Percentiles rank a stretch among this genome's conserved stretches.
Evolutionary conservation across 176 grass and related monocot species (phyloP).

Genomic region (Triticum turgidum): DNA sequence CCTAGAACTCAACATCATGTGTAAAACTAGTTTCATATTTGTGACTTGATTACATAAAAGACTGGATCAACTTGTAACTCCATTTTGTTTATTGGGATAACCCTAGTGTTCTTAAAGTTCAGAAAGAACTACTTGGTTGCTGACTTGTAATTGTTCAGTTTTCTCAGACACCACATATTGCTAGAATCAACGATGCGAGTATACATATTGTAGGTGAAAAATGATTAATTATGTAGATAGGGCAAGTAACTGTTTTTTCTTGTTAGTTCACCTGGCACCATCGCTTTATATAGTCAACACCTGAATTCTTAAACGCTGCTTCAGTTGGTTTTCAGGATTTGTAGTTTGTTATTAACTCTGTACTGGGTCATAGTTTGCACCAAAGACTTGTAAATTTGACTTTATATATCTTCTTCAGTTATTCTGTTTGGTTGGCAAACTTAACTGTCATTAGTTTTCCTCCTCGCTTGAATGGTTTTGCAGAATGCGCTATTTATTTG

Average conservation of each 20-base stretch:
- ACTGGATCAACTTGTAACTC: not conserved
- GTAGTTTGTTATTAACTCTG: too few species aligned
- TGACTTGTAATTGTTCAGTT: not conserved
- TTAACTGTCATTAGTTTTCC: not conserved
- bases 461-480: not conserved
- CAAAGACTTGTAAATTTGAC: not conserved
- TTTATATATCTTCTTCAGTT: not conserved
- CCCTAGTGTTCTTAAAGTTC: not conserved
- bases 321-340: not conserved
- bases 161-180: not conserved
- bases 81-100: not conserved
- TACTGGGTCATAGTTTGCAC: not conserved
- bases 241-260: not conserved
- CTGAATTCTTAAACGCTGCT: not conserved
- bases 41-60: not conserved
- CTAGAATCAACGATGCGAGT: not conserved
- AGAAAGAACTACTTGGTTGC: not conserved
- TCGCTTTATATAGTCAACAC: not conserved
- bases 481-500: not conserved
- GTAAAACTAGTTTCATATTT: conserved; percentile 2
- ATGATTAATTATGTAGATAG: not conserved
- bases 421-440: not conserved
- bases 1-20: not conserved
- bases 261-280: not conserved
- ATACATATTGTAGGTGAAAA: not conserved